Base-by-base conservation (phyloP, 106 monocot species). In the Phalaenopsis aphrodite region DNA sequence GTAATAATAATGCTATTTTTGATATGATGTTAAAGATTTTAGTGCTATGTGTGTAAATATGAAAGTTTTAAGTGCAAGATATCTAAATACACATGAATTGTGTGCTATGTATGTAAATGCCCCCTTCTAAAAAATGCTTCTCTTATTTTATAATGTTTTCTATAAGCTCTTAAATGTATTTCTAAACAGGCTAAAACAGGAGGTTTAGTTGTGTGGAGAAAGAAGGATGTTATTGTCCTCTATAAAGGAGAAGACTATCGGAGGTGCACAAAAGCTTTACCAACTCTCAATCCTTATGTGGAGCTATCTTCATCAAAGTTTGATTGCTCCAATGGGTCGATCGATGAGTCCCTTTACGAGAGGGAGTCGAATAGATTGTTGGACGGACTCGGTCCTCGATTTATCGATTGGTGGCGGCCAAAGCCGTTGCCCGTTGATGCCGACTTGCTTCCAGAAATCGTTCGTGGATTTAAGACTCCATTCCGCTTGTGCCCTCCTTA, bases 391-490 rank as follows among this genome's bases (percentile, higher is more conserved):
- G 97, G 97, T 68, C 97, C 97, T 80, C 92, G 97, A 3, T 97
- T 92, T 84, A 84, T 92, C 67, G 94, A 94, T 85, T 97, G 97
- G 97, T 97, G 97, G 97, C 89, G 85, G 87, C 52, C 42, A 61
- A 94, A 82, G 75, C 97, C 97, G 61, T 85, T 94, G 52, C 97
- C 97, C 69, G 92, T 97, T 38, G 97, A 97, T 88, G 97, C 94
- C 3, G 97, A 97, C 80, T 83, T 97, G 61, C 92, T 97, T 81
- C 94, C 97, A 39, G 97, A 94, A 69, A 74, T 86, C 78, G 85
- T 94, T 85, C 86, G 87, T 49, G 81, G 55, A 75, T 97, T 89
- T 77, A 94, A 19, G 79, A 82, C 89, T 75, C 92, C 94, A 61
- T 81, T 86, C 58, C 80, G 97, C 55, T 75, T 81, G 38, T 94